Conservation (phyloP, 2,329 filamentous ascomycete genomes). For the Penicillium sp. region DNA sequence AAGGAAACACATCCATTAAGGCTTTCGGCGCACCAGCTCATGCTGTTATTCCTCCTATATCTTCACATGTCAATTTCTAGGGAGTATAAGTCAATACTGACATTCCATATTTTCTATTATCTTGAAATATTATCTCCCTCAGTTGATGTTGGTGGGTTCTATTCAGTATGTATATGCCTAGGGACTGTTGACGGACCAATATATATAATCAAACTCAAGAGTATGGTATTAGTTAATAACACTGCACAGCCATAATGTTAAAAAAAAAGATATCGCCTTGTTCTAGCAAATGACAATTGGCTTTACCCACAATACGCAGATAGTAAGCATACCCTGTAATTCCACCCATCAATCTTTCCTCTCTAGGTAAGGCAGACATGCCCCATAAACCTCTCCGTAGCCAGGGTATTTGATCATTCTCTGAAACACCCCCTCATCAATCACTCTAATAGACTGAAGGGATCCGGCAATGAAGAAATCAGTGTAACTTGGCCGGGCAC, state of each 20-base stretch:
- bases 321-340: too few species aligned
- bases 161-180: background rate
- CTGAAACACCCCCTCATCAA: slow-evolving; percentile 33
- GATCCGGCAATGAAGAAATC: slow-evolving; percentile 44
- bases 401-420: slow-evolving; percentile 23
- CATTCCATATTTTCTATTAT: background rate
- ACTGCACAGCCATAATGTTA: background rate
- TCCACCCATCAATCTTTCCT: background rate
- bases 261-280: too few species aligned
- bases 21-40: background rate
- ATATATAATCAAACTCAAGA: background rate
- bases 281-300: background rate
- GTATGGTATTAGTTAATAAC: background rate
- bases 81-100: background rate
- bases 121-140: background rate
- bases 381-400: slow-evolving; percentile 8
- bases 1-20: rapidly evolving
- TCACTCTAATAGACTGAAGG: slow-evolving; percentile 34
- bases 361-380: slow-evolving; percentile 11
- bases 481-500: slow-evolving; percentile 34
- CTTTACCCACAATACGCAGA: too few species aligned
- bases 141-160: background rate
- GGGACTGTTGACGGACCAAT: background rate
- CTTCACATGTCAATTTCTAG: background rate
- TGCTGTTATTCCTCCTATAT: background rate